Base-by-base conservation (phyloP, 2,329 filamentous ascomycete genomes). In the Ceratocystis ficicola region DNA sequence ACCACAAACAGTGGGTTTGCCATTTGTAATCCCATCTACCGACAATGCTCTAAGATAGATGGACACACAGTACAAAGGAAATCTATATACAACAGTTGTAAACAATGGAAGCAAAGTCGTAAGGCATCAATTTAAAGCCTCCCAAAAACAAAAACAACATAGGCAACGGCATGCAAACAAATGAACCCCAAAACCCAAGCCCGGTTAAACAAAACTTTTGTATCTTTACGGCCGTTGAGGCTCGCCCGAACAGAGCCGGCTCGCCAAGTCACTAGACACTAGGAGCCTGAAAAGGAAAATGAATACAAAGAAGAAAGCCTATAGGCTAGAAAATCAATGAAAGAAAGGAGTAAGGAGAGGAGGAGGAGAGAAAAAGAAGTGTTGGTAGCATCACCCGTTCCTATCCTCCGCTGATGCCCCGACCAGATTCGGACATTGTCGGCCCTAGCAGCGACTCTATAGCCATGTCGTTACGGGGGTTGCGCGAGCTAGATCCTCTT, bases 391-490 rank as follows among this genome's bases (percentile, higher is more conserved):
- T 50, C 46, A 3, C 5, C 17, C 46, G 17, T 15, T 20, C 10
- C 5, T 59, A 17, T 7, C n/a, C 12, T 55, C 22, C 25, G 25
- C 52, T 32, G 3, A 4, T 17, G 36, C 5, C 52, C n/a, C 25
- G 3, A 17, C 12, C 7, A 7, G 52, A 30, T 2, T 59, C 25
- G 12, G 15, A 12, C 15, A 30, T 17, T 22, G 59, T 57, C 25
- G 65, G 46, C 2, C 44, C 62, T 25, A 66, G 15, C 3, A 66
- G 48, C 6, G 65, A 46, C 25, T 63, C 36, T 25, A 66, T 66
- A 15, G 65, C 52, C 65, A 66, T 66, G 20, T 63, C 59, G n/a
- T 66, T 62, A 12, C 65, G 59, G 5, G 57, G 22, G 41, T 59
- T 59, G 8, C 25, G 46, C 44, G 28, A 7, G 3, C 28, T 8